Conservation (phyloP, 2,329 filamentous ascomycete species). For the Hirsutella thompsonii region DNA sequence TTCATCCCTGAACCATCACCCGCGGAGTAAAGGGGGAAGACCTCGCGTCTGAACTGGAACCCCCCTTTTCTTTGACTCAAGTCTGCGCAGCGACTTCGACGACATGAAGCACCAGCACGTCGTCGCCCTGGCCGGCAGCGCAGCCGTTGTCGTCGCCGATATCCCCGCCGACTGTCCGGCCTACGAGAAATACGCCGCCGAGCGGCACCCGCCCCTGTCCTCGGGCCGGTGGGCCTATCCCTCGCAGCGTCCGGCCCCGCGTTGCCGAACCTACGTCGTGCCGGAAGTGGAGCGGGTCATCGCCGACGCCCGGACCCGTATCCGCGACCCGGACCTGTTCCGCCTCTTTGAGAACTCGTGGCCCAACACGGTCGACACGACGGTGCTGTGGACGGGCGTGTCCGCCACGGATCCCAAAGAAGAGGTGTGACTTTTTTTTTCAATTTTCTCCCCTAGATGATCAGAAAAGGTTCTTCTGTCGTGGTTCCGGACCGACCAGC, state of each 20-base stretch:
- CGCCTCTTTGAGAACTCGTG: constrained; percentile 61
- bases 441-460: too few relatives aligned
- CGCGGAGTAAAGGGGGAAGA: too few relatives aligned
- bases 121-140: constrained; percentile 22
- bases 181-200: constrained; percentile 20
- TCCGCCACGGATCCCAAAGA: constrained; percentile 43
- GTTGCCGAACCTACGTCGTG: constrained; percentile 73
- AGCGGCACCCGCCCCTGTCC: constrained; percentile 56
- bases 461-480: too few relatives aligned
- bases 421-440: constrained; percentile 26
- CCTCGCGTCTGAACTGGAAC: too few relatives aligned
- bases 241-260: constrained; percentile 62
- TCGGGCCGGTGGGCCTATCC: constrained; percentile 64
- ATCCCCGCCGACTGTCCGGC: constrained; percentile 18
- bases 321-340: constrained; percentile 65
- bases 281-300: constrained; percentile 67
- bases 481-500: too few relatives aligned
- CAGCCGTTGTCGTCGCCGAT: constrained; percentile 7
- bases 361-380: constrained; percentile 65
- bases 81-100: neutral
- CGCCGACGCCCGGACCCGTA: constrained; percentile 47
- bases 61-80: too few relatives aligned
- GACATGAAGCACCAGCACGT: neutral
- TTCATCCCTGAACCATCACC: too few relatives aligned
- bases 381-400: constrained; percentile 54